Evolutionary conservation across 148 eudicot genomes (phyloP).

Genomic region (Camellia japonica): DNA sequence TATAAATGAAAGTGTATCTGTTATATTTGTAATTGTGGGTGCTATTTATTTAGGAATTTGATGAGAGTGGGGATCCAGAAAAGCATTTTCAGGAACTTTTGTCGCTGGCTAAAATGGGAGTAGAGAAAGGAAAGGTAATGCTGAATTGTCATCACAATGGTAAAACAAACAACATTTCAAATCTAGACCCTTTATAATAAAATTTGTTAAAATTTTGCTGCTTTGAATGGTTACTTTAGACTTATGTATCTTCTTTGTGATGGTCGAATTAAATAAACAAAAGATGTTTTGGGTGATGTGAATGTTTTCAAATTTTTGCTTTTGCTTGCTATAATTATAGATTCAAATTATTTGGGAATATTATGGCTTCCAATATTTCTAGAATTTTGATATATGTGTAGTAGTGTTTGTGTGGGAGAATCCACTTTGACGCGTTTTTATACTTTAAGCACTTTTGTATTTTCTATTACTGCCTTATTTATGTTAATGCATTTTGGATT

Average conservation of each 20-base stretch:
- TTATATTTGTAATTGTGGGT: not conserved
- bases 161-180: not conserved
- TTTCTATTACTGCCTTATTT: not conserved
- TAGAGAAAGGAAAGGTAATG: slow-evolving; percentile 90
- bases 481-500: not conserved
- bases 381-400: not conserved
- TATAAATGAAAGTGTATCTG: slow-evolving; percentile 9
- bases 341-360: slow-evolving; percentile 15
- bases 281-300: not conserved
- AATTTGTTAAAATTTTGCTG: not conserved
- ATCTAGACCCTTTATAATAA: not conserved
- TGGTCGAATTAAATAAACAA: not conserved
- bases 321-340: slow-evolving; percentile 14
- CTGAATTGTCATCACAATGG: not conserved
- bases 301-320: not conserved
- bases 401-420: not conserved
- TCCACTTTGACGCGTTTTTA: not conserved
- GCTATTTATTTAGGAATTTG: slow-evolving; percentile 68
- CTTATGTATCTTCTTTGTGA: not conserved
- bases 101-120: slow-evolving; percentile 78
- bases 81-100: slow-evolving; percentile 77
- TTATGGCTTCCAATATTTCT: not conserved
- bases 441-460: not conserved
- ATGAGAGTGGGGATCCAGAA: slow-evolving; percentile 94
- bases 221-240: not conserved